phyloP scores from a whole-genome alignment of 306 rosid species.

The Acmispon strigosus region DNA sequence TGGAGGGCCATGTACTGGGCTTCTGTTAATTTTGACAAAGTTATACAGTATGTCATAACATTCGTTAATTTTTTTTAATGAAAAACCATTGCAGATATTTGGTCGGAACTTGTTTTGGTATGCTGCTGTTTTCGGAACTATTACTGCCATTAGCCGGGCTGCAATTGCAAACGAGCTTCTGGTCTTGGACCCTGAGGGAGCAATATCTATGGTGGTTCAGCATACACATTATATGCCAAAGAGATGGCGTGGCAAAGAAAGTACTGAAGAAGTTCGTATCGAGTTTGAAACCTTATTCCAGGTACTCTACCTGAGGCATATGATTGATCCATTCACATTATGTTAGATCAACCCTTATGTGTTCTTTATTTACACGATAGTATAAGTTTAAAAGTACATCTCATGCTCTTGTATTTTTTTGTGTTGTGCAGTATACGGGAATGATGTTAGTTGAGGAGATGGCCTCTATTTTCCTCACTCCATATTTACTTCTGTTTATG shows the following conservation, averaged over 20 bases:
- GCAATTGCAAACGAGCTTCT: conserved; percentile 61
- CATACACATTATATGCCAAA: conserved; percentile 96
- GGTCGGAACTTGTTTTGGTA: conserved; percentile 97
- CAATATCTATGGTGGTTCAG: conserved; percentile 81
- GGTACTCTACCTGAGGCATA: conserved; percentile 36
- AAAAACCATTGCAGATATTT: conserved; percentile 50
- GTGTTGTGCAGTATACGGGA: conserved; percentile 69
- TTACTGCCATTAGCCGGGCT: conserved; percentile 82
- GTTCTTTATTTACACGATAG: background rate
- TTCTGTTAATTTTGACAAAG: conserved; percentile 1
- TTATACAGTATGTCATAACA: background rate
- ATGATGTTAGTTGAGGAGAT: conserved; percentile 99
- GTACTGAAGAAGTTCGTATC: conserved; percentile 44
- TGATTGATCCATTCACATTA: conserved; percentile 2
- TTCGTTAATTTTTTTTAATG: background rate
- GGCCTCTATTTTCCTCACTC: conserved; percentile 95
- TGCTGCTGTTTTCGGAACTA: conserved; percentile 88
- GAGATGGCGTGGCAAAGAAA: conserved; percentile 92
- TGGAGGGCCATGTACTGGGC: conserved; percentile 85
- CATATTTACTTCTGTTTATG: conserved; percentile 70
- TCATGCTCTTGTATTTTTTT: conserved; percentile 12
- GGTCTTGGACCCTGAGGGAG: conserved; percentile 74
- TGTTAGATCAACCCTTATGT: background rate
- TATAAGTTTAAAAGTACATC: conserved; percentile 3
- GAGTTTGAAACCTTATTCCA: conserved; percentile 89